A percentile compares a stretch with the other conserved stretches of the same genome.
These are phyloP conservation scores for Sedum album DNA, from an alignment of 164 flowering plant species.

Conservation along the genomic window DNA sequence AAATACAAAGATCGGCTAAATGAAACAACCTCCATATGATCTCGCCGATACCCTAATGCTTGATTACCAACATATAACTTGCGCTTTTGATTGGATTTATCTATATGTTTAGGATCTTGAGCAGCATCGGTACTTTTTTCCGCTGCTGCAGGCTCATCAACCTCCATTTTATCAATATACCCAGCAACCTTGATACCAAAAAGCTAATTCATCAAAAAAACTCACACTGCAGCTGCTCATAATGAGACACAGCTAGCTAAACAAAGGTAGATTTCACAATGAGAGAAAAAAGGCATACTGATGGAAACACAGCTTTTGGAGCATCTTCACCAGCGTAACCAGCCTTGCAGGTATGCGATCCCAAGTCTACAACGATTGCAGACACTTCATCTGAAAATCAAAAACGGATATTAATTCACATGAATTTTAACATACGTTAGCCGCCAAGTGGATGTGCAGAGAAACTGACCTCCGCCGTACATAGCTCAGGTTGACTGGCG, in stretches of 20 bases:
- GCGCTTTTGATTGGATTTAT: constrained; percentile 64
- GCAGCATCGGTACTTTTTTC: constrained; percentile 47
- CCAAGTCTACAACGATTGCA: constrained; percentile 87
- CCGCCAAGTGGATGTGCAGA: neutral
- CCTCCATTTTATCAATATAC: constrained; percentile 55
- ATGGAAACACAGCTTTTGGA: constrained; percentile 96
- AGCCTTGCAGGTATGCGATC: constrained; percentile 96
- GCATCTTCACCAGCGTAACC: constrained; percentile 99
- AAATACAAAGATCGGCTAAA: neutral
- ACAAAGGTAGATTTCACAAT: neutral
- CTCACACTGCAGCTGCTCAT: too few relatives aligned
- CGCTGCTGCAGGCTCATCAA: constrained; percentile 46
- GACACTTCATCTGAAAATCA: constrained; percentile 77
- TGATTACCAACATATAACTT: constrained; percentile 93
- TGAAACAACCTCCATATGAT: constrained; percentile 83
- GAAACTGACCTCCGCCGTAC: constrained; percentile 54
- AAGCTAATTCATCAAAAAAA: neutral
- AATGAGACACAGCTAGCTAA: too few relatives aligned
- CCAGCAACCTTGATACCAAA: constrained; percentile 64
- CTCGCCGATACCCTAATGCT: constrained; percentile 78
- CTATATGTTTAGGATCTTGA: constrained; percentile 55
- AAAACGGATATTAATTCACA: neutral
- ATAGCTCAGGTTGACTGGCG: constrained; percentile 14
- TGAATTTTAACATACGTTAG: neutral
- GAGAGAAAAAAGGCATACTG: constrained; percentile 35